A percentile compares a stretch with the other conserved stretches of the same genome.
These are phyloP conservation scores for Russula olivacea DNA, from an alignment of 768 basidiomycete species.

Conservation along the genomic window DNA sequence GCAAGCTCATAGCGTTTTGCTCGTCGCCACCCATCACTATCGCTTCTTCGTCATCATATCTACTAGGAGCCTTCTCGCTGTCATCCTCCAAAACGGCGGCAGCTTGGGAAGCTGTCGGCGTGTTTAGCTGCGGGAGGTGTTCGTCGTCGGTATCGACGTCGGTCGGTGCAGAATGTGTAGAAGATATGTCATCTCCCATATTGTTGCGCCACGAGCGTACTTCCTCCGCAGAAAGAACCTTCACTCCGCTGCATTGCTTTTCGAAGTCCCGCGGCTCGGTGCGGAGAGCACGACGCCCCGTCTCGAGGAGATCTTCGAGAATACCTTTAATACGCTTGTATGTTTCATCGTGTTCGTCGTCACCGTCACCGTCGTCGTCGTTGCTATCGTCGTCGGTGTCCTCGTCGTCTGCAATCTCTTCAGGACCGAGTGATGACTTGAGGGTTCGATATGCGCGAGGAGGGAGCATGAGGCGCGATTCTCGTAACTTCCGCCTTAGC, in stretches of 20 bases:
- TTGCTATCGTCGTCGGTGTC: slow-evolving; percentile 34
- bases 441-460: slow-evolving; percentile 55
- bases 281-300: slow-evolving; percentile 58
- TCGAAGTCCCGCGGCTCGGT: slow-evolving; percentile 47
- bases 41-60: slow-evolving; percentile 31
- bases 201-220: slow-evolving; percentile 50
- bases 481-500: slow-evolving; percentile 73
- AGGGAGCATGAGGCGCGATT: slow-evolving; percentile 72
- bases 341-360: slow-evolving; percentile 42
- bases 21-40: slow-evolving; percentile 26
- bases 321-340: slow-evolving; percentile 61
- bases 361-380: slow-evolving; percentile 35
- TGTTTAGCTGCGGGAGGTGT: slow-evolving; percentile 17
- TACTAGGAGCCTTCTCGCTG: slow-evolving; percentile 16
- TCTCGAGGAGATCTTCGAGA: slow-evolving; percentile 54
- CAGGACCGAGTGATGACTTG: slow-evolving; percentile 43
- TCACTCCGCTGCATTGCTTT: slow-evolving; percentile 41
- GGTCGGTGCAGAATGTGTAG: slow-evolving; percentile 19
- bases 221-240: slow-evolving; percentile 71
- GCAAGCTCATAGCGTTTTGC: slow-evolving; percentile 27
- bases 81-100: slow-evolving; percentile 19
- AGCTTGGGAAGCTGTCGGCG: slow-evolving; percentile 26
- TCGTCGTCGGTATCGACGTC: slow-evolving; percentile 24
- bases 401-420: slow-evolving; percentile 40
- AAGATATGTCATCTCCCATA: slow-evolving; percentile 15